These are phyloP conservation scores for Diaporthe destruens DNA, from an alignment of 2,329 filamentous ascomycete species.

Conservation along the genomic window DNA sequence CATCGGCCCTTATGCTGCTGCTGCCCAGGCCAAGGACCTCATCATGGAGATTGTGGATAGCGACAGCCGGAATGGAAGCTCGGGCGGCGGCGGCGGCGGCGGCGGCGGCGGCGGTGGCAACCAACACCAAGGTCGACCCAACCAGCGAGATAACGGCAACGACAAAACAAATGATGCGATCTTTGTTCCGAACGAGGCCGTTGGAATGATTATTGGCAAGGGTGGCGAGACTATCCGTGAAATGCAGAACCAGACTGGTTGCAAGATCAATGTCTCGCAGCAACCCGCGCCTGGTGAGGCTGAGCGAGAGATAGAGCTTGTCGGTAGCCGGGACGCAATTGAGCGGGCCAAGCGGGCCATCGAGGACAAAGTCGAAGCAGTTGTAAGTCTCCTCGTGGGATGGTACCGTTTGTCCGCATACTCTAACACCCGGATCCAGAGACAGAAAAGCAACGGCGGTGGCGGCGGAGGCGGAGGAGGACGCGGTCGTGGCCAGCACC, in stretches of 20 bases:
- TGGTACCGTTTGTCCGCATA: neutral
- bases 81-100: constrained; percentile 36
- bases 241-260: constrained; percentile 88
- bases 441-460: constrained; percentile 66
- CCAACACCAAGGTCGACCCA: constrained; percentile 53
- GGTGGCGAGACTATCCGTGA: constrained; percentile 94
- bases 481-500: constrained; percentile 57
- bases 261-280: constrained; percentile 94
- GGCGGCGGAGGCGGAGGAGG: constrained; percentile 59
- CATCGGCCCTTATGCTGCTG: constrained; percentile 82
- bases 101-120: constrained; percentile 44
- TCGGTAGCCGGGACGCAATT: constrained; percentile 83
- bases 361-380: constrained; percentile 91
- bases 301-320: constrained; percentile 87
- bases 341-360: constrained; percentile 85
- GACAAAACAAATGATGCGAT: constrained; percentile 88
- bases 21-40: constrained; percentile 83
- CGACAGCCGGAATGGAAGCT: constrained; percentile 73
- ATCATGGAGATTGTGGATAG: constrained; percentile 96
- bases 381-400: constrained; percentile 67
- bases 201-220: constrained; percentile 97
- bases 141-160: constrained; percentile 55
- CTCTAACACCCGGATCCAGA: constrained; percentile 55
- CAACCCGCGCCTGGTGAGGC: constrained; percentile 81
- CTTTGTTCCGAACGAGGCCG: constrained; percentile 88